phyloP scores from a whole-genome alignment of 2,329 filamentous ascomycete genomes.

The Botrytis squamosa region DNA sequence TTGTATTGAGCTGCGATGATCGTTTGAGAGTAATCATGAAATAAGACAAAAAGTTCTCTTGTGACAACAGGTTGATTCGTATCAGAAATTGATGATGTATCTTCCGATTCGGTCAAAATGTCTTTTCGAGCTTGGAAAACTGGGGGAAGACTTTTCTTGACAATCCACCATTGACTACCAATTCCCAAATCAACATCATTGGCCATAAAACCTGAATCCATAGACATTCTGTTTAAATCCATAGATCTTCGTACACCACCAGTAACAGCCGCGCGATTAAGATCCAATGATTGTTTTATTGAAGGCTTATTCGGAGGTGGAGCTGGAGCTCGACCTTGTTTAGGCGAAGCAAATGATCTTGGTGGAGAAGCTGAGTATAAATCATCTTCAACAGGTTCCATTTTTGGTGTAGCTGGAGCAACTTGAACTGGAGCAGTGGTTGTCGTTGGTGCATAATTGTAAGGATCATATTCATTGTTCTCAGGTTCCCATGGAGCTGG shows the following conservation, averaged over 20 bases:
- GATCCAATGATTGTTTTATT: slow-evolving; percentile 63
- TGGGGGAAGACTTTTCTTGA: slow-evolving; percentile 75
- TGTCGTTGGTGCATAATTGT: slow-evolving; percentile 47
- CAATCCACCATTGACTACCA: slow-evolving; percentile 82
- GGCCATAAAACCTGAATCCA: slow-evolving; percentile 81
- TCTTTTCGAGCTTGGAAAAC: slow-evolving; percentile 80
- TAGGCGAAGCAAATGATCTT: slow-evolving; percentile 35
- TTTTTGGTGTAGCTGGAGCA: slow-evolving; percentile 27
- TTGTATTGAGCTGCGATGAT: slow-evolving; percentile 80
- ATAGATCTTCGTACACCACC: slow-evolving; percentile 49
- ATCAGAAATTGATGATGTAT: slow-evolving; percentile 67
- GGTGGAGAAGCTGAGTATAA: slow-evolving; percentile 40
- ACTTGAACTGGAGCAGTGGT: slow-evolving; percentile 26
- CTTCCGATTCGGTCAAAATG: slow-evolving; percentile 77
- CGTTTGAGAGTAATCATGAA: slow-evolving; percentile 95
- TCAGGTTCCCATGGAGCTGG: slow-evolving; percentile 56
- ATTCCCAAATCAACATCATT: slow-evolving; percentile 78
- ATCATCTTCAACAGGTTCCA: slow-evolving; percentile 36
- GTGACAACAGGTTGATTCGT: slow-evolving; percentile 70
- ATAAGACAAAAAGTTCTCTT: slow-evolving; percentile 84
- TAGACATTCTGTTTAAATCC: slow-evolving; percentile 71
- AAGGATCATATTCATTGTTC: slow-evolving; percentile 70
- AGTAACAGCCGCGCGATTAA: slow-evolving; percentile 51
- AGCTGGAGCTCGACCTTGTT: slow-evolving; percentile 44
- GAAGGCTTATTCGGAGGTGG: slow-evolving; percentile 45